Percentiles rank a stretch among this genome's conserved stretches.
These are phyloP conservation scores for Xylariomycetidae sp. DNA, from an alignment of 2,329 filamentous ascomycete genomes.

Conservation along the genomic window DNA sequence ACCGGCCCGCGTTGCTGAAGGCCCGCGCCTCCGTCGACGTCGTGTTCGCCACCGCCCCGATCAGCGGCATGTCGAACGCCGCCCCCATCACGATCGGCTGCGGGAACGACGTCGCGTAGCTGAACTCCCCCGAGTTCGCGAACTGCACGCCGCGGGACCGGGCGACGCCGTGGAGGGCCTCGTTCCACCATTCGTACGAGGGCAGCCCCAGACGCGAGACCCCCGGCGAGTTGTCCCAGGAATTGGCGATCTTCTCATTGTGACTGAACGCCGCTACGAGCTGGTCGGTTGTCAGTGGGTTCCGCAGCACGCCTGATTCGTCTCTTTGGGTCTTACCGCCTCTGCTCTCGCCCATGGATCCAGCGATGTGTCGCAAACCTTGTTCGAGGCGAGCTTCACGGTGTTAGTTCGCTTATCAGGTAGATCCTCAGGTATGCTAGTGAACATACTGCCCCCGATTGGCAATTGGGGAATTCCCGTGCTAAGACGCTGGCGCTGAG, in stretches of 20 bases:
- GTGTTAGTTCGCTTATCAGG: background rate
- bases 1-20: slow-evolving; percentile 54
- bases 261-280: slow-evolving; percentile 45
- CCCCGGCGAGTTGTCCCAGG: slow-evolving; percentile 32
- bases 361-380: slow-evolving; percentile 22
- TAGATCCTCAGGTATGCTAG: too few species aligned
- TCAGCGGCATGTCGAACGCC: slow-evolving; percentile 57
- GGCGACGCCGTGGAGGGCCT: slow-evolving; percentile 53
- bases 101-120: slow-evolving; percentile 59
- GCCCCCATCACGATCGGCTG: slow-evolving; percentile 57
- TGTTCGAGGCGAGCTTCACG: slow-evolving; percentile 21
- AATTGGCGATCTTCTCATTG: slow-evolving; percentile 48
- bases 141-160: slow-evolving; percentile 46
- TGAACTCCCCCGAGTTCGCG: slow-evolving; percentile 43
- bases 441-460: slow-evolving; percentile 19
- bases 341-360: slow-evolving; percentile 21
- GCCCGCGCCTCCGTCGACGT: slow-evolving; percentile 57
- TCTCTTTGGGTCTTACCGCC: slow-evolving; percentile 22
- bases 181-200: slow-evolving; percentile 52
- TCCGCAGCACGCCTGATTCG: background rate
- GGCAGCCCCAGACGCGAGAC: slow-evolving; percentile 49
- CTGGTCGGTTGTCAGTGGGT: slow-evolving; percentile 22
- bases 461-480: slow-evolving; percentile 23
- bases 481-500: slow-evolving; percentile 11
- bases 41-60: slow-evolving; percentile 48